These are phyloP conservation scores for Saccharomycopsis amapae DNA, from an alignment of 805 yeast species.

Conservation along the genomic window DNA sequence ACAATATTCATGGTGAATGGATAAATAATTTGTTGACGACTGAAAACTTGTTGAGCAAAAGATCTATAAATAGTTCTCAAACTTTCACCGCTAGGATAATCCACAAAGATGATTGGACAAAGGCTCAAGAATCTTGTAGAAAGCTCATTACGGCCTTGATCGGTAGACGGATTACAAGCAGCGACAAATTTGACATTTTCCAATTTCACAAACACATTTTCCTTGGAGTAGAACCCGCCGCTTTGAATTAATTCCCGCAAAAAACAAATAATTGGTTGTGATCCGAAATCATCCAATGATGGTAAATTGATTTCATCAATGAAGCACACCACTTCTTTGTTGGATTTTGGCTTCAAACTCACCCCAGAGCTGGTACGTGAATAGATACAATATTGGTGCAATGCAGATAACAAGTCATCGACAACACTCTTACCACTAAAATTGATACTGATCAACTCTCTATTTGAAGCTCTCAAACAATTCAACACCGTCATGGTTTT, in stretches of 20 bases:
- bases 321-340: slow-evolving; percentile 72
- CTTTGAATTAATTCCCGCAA: slow-evolving; percentile 69
- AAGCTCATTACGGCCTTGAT: slow-evolving; percentile 61
- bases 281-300: slow-evolving; percentile 57
- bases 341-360: slow-evolving; percentile 51
- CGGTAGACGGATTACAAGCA: slow-evolving; percentile 88
- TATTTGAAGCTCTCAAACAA: slow-evolving; percentile 49
- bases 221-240: slow-evolving; percentile 67
- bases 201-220: slow-evolving; percentile 59
- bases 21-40: slow-evolving; percentile 4
- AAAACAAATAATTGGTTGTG: slow-evolving; percentile 64
- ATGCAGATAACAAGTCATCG: slow-evolving; percentile 41
- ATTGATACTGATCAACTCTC: slow-evolving; percentile 62
- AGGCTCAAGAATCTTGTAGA: slow-evolving; percentile 61
- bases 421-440: slow-evolving; percentile 41
- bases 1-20: slow-evolving; percentile 38
- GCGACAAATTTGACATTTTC: slow-evolving; percentile 77
- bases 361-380: slow-evolving; percentile 44
- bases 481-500: slow-evolving; percentile 85
- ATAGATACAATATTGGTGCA: slow-evolving; percentile 70
- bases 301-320: slow-evolving; percentile 93
- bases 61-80: slow-evolving; percentile 59
- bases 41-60: slow-evolving; percentile 31
- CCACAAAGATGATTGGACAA: slow-evolving; percentile 60
- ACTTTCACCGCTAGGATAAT: slow-evolving; percentile 64